Base-by-base conservation (phyloP, 192 early-diverging fungal genomes). In the Umbelopsis isabellina region DNA sequence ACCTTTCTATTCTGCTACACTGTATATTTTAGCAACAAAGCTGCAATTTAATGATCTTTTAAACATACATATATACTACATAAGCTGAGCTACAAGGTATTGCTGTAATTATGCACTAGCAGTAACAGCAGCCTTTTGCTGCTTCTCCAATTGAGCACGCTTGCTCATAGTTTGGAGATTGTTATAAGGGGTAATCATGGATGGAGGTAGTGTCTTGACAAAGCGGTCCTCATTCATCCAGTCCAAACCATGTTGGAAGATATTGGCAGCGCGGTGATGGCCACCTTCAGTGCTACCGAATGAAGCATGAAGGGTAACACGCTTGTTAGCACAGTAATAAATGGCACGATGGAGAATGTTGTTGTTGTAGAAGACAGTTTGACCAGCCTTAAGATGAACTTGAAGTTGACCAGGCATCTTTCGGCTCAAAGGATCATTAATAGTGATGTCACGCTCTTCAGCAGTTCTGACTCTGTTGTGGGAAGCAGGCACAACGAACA, bases 361-460 rank as follows among this genome's bases (percentile, higher is more conserved):
- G 67, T 84, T 84, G 70, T 84, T 82, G 53, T 84, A 84, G 68
- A 84, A 84, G 15, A 84, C 80, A 6, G 83, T 84, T 70, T 84
- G 83, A 30, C 83, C 83, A 16, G 83, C 77, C 46, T 77, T 75
- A 2, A 84, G 22, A 6, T 48, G 25, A 8, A 84, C 80, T 33
- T 65, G 72, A 7, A 82, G 50, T 25, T 69, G 46, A 45, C 68
- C 81, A 20, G 83, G 83, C 83, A 84, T 84, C 2, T 71, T 64
- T 18, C 82, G 73, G 25, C 72, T 67, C 53, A 76, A 66, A 18
- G 83, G 80, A 58, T 84, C 79, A 20, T 82, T 71, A 27, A 80
- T 75, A 30, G 79, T 80, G 41, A 84, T 75, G 20, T 75, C 66
- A 37, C 83, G 75, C 49, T 84, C 83, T 33, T 78, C 75, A 41